Evolutionary conservation across 352 stramenopile species (phyloP), one percentile per base, ranked within the genome.

Genomic region (Phytophthora capsici): DNA sequence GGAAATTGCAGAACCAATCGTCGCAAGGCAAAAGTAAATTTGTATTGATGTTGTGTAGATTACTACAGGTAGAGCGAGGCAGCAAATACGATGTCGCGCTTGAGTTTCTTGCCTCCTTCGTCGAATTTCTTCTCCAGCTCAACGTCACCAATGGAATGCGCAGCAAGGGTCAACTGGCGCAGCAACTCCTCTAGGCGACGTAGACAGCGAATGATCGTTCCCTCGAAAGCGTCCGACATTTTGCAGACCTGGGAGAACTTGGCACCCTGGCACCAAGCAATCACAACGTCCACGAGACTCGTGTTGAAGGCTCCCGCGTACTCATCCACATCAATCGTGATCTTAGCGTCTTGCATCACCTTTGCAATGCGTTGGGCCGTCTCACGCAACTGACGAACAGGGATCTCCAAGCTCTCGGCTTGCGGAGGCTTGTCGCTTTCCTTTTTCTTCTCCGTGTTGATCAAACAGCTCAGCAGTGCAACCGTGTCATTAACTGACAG

Each of bases 171-270:
- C 43, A 99, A 87, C 75, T 99, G 97, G 37, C 97, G 90, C 25
- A 99, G 78, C 47, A 99, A 77, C 73, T 99, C 98, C 61, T 99
- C 98, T 13, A 99, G 78, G 37, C 98, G 88, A 43, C 98, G 90
- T 57, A 99, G 86, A 19, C 94, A 94, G 49, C 98, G 96, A 63
- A 99, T 99, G 69, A 99, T 99, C 13, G 94, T 98, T 40, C 98
- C 98, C 83, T 99, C 98, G 74, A 99, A 99, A 19, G 95, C 89
- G 50, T 98, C 94, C 12, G 97, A 99, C 71, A 99, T 91, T 74
- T 99, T 99, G 71, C 96, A 98, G 37, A 99, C 96, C 63, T 99
- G 97, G n/a, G 96, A 90, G 77, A 99, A 99, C 75, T 99, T 99
- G 43, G 91, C 95, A 46, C 98, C 98, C 63, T 98, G 94, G 63